phyloP scores from a whole-genome alignment of 2,329 filamentous ascomycete species.

The Leptosphaerulina australis region DNA sequence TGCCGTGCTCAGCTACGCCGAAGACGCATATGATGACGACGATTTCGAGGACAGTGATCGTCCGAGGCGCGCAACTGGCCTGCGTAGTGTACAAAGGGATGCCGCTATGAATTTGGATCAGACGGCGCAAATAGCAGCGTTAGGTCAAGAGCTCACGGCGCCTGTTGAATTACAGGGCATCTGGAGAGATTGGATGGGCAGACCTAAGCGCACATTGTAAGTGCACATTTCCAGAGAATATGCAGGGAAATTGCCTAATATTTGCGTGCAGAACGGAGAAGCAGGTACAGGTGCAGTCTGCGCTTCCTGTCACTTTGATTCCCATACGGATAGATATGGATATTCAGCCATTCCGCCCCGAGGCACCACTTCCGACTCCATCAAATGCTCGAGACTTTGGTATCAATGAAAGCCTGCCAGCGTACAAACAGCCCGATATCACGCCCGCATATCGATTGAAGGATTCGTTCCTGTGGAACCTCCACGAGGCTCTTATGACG shows the following conservation, averaged over 20 bases:
- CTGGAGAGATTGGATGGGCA: slow-evolving; percentile 95
- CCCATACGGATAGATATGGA: slow-evolving; percentile 97
- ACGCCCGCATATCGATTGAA: slow-evolving; percentile 87
- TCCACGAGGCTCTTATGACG: slow-evolving; percentile 91
- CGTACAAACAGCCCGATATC: slow-evolving; percentile 78
- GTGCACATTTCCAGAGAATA: slow-evolving; percentile 35
- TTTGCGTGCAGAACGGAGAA: slow-evolving; percentile 57
- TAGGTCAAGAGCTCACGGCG: slow-evolving; percentile 78
- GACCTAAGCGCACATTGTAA: slow-evolving; percentile 59
- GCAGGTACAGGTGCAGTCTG: slow-evolving; percentile 69
- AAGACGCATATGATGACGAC: slow-evolving; percentile 90
- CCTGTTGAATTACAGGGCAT: slow-evolving; percentile 88
- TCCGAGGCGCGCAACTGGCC: slow-evolving; percentile 72
- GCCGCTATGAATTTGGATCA: slow-evolving; percentile 62
- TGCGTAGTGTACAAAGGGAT: slow-evolving; percentile 78
- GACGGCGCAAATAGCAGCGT: slow-evolving; percentile 71
- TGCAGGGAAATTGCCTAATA: slow-evolving; percentile 15
- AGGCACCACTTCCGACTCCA: slow-evolving; percentile 68
- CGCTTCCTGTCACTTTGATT: slow-evolving; percentile 85
- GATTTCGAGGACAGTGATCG: slow-evolving; percentile 77
- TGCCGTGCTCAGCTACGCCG: slow-evolving; percentile 95
- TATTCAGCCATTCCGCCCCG: slow-evolving; percentile 75
- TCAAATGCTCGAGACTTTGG: slow-evolving; percentile 62
- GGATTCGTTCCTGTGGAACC: slow-evolving; percentile 97
- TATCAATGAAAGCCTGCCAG: slow-evolving; percentile 74